These are phyloP conservation scores for Yarrowia sp. DNA, from an alignment of 805 yeast species.

Conservation along the genomic window DNA sequence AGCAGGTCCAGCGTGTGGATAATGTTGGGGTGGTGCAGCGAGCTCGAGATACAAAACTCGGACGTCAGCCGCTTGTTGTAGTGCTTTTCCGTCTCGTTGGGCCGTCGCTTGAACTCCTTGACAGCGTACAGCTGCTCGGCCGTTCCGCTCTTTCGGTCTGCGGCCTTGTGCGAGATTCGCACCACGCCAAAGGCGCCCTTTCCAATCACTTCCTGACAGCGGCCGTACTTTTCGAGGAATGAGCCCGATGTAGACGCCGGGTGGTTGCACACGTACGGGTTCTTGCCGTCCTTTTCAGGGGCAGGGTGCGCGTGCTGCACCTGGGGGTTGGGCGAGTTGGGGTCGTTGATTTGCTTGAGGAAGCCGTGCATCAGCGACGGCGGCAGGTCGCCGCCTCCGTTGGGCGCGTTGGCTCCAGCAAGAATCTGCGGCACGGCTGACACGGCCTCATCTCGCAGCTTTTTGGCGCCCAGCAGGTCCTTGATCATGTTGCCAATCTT, in stretches of 20 bases:
- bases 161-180: slow-evolving; percentile 66
- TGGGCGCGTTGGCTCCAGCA: neutral
- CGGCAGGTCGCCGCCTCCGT: neutral
- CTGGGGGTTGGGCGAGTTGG: slow-evolving; percentile 29
- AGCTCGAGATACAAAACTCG: slow-evolving; percentile 83
- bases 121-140: slow-evolving; percentile 61
- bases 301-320: slow-evolving; percentile 25
- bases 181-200: slow-evolving; percentile 94
- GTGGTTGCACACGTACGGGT: slow-evolving; percentile 24
- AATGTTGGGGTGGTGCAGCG: slow-evolving; percentile 70
- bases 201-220: slow-evolving; percentile 92
- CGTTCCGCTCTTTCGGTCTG: slow-evolving; percentile 40
- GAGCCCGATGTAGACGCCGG: slow-evolving; percentile 40
- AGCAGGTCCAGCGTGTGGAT: slow-evolving; percentile 75
- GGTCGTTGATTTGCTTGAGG: slow-evolving; percentile 33
- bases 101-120: slow-evolving; percentile 65
- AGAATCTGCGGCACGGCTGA: slow-evolving; percentile 26
- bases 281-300: slow-evolving; percentile 18
- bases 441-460: slow-evolving; percentile 26
- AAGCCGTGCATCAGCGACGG: slow-evolving; percentile 25
- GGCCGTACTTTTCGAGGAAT: slow-evolving; percentile 85
- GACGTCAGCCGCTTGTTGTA: slow-evolving; percentile 75
- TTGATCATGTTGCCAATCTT: slow-evolving; percentile 36
- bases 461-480: slow-evolving; percentile 26
- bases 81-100: slow-evolving; percentile 53